Base-by-base conservation (phyloP, 371 early-diverging fungal species). In the Mortierella polycephala region DNA sequence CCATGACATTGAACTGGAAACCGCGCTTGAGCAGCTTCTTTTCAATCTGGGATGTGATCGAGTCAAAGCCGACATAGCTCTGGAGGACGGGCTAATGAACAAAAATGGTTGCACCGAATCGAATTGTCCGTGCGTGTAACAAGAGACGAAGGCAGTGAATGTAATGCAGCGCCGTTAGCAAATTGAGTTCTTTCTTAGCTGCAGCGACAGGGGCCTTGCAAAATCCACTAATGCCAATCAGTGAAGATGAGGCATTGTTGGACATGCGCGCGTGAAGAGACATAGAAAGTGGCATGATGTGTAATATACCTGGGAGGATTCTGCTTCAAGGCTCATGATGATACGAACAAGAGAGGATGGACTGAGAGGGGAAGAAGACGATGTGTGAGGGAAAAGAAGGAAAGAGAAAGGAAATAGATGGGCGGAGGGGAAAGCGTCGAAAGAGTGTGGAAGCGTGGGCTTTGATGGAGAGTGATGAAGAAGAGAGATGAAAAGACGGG, bases 1-100 rank as follows among this genome's bases (percentile, higher is more conserved):
- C 90, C 90, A 96, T 94, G 71, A 98, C 88, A 86, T 98, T 98
- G 84, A 97, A 94, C 80, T 91, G 90, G 84, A 98, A 96, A 44
- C 97, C 97, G 55, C 96, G 90, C 86, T 96, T 96, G 62, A 96
- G 83, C 64, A 97, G 87, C 76, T 76, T 76, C 64, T 76, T 76
- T 49, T 76, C 76, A 71, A 76, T 76, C 76, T 98, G 98, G 62
- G 89, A 87, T 60, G 96, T 94, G 84, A 97, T 93, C 62, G 94
- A 91, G 87, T 97, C 98, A 83, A 97, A 97, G 54, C 97, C 98
- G 74, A 98, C 97, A 83, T 96, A 96, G 61, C 90, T 89, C 81
- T 88, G 85, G 60, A 89, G 85, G 42, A 82, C 71, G 53, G 85
- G 82, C 91, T 91, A 81, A 55, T 66, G 39, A 20, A 39, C 5